Evolutionary conservation across 2,329 filamentous ascomycete species (phyloP).

Genomic region (Zymoseptoria pseudotritici): DNA sequence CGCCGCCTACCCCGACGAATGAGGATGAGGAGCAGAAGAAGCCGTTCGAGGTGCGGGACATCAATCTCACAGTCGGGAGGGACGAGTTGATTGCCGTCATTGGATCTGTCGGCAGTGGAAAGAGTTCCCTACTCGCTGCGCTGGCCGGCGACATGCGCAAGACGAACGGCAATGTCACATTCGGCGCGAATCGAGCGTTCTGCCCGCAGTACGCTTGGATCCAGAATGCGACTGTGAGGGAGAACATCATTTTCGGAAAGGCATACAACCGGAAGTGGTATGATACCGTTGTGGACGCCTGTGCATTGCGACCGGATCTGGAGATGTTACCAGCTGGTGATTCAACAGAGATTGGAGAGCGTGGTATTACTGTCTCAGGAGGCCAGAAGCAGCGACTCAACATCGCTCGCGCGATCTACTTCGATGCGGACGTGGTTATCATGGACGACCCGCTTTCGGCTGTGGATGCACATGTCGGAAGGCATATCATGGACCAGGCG

Average conservation of each 20-base stretch:
- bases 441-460: conserved; percentile 59
- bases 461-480: conserved; percentile 52
- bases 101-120: conserved; percentile 80
- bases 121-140: conserved; percentile 80
- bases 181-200: conserved; percentile 77
- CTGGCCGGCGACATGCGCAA: conserved; percentile 91
- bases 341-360: conserved; percentile 85
- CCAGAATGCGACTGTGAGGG: conserved; percentile 76
- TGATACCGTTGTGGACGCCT: conserved; percentile 73
- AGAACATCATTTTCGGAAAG: conserved; percentile 91
- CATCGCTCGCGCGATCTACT: conserved; percentile 72
- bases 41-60: conserved; percentile 64
- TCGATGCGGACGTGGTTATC: conserved; percentile 54
- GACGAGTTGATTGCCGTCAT: conserved; percentile 81
- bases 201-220: conserved; percentile 98
- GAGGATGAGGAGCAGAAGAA: conserved; percentile 51
- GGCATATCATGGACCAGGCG: conserved; percentile 82
- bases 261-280: conserved; percentile 68
- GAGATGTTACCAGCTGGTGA: conserved; percentile 91
- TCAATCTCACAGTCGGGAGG: conserved; percentile 61
- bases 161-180: conserved; percentile 63
- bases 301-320: conserved; percentile 75
- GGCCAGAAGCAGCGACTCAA: conserved; percentile 94
- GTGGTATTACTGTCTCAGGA: conserved; percentile 89
- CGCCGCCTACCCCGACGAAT: conserved; percentile 9